Evolutionary conservation across 2,329 filamentous ascomycete genomes (phyloP), one percentile per base, ranked within the genome.

Genomic region (Eurotiales sp.): DNA sequence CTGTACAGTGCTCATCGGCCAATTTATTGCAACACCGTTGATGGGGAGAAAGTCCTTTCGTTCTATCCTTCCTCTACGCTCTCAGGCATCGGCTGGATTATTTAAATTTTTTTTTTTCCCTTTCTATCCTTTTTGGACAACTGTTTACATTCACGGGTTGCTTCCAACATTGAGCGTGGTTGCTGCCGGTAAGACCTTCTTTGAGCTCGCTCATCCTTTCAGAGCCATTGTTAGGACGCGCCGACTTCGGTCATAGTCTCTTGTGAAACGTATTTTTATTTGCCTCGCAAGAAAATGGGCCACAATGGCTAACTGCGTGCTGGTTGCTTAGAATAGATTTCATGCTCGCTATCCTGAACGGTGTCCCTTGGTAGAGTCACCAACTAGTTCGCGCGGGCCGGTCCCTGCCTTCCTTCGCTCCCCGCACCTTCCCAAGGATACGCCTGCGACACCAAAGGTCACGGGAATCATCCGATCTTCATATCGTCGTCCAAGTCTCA

Each of bases 361-460:
- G 29, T 6, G 37, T 36, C 32, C 47, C 47, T 36, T 50, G 47
- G 47, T 34, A 32, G 32, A n/a, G n/a, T n/a, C n/a, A n/a, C n/a
- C n/a, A n/a, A n/a, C n/a, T 40, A 21, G 29, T 50, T 50, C 39
- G 47, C 39, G 47, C 47, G 47, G 47, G 27, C 47, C 47, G 47
- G 47, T 43, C 47, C 47, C 34, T 49, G 25, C 46, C 46, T 36
- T 50, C 46, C 17, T 47, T 39, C 23, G 5, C 34, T 40, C 34
- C 45, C 45, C 46, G 36, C 46, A 48, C 46, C 46, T 48, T 48
- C 46, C 46, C 25, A 25, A 30, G 25, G 36, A 15, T 47, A 15
- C 15, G 30, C n/a, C 32, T 36, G 25, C 36, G 23, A 46, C 44
- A 46, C 11, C 6, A 12, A 21, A 32, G 32, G 46, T 48, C 46